Conservation (phyloP, 805 yeast species). For the Ogataea sp. region DNA sequence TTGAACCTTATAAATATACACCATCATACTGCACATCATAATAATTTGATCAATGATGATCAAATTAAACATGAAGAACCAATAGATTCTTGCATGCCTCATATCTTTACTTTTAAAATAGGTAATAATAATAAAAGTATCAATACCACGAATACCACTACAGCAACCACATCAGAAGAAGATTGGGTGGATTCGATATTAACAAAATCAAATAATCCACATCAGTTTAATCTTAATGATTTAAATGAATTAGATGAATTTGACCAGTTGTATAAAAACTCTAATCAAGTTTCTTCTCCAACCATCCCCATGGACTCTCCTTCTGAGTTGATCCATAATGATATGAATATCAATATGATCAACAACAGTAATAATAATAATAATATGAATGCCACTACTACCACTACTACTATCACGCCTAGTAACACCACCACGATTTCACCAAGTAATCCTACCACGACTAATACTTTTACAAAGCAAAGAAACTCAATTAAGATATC, state of each 20-base stretch:
- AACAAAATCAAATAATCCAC: not conserved
- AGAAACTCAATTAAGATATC: not conserved
- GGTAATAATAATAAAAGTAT: not conserved
- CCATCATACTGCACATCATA: not conserved
- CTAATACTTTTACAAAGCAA: not conserved
- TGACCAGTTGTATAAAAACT: not conserved
- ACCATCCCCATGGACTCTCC: not conserved
- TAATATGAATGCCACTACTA: not conserved
- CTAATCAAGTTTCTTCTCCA: not conserved
- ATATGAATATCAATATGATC: not conserved
- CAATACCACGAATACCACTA: not conserved
- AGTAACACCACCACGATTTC: no score
- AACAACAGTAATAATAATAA: not conserved
- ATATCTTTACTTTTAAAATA: not conserved
- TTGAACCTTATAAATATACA: not conserved
- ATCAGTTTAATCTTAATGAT: not conserved
- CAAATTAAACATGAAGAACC: not conserved
- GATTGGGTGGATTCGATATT: slow-evolving; percentile 1
- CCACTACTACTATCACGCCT: not conserved
- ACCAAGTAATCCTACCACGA: not conserved
- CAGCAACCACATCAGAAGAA: not conserved
- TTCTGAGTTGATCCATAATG: not conserved
- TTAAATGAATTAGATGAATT: not conserved
- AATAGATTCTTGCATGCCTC: not conserved
- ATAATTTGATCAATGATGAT: not conserved